These are phyloP conservation scores for Brettanomyces anomalus DNA, from an alignment of 805 yeast genomes.

Conservation along the genomic window DNA sequence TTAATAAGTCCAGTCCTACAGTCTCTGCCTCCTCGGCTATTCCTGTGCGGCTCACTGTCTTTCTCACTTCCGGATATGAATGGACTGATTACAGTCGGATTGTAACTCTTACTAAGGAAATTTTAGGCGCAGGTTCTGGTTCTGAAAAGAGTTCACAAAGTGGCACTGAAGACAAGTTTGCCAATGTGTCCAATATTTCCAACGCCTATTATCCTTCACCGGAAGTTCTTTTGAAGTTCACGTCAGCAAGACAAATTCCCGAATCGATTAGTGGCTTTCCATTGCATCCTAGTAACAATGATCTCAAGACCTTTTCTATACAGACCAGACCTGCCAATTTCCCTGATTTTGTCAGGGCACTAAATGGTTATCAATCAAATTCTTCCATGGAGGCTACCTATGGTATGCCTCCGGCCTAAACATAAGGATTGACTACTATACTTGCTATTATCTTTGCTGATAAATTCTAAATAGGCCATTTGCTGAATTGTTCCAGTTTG, in stretches of 20 bases:
- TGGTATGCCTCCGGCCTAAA: too few species aligned
- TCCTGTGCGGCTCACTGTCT: conserved; percentile 8
- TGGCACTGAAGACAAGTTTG: too few species aligned
- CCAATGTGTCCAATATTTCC: too few species aligned
- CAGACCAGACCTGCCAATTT: conserved; percentile 3
- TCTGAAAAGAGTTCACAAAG: not conserved
- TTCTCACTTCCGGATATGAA: conserved; percentile 9
- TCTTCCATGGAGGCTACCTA: too few species aligned
- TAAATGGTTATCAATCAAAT: conserved; percentile 1
- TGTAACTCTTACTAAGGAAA: not conserved
- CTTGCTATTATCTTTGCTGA: too few species aligned
- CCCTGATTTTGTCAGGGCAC: conserved; percentile 10
- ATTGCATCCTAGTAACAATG: not conserved
- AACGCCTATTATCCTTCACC: conserved; percentile 3
- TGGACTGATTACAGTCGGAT: conserved; percentile 1
- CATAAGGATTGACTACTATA: too few species aligned
- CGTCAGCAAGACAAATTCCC: conserved; percentile 3
- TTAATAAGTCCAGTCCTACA: too few species aligned
- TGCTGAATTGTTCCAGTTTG: too few species aligned
- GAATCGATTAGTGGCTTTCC: conserved; percentile 10
- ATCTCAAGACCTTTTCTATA: not conserved
- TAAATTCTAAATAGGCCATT: too few species aligned
- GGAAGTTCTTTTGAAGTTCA: not conserved
- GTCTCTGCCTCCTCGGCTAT: not conserved
- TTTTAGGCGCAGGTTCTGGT: not conserved